These are phyloP conservation scores for Acacia concinna DNA, from an alignment of 331 rosid species.

Conservation along the genomic window DNA sequence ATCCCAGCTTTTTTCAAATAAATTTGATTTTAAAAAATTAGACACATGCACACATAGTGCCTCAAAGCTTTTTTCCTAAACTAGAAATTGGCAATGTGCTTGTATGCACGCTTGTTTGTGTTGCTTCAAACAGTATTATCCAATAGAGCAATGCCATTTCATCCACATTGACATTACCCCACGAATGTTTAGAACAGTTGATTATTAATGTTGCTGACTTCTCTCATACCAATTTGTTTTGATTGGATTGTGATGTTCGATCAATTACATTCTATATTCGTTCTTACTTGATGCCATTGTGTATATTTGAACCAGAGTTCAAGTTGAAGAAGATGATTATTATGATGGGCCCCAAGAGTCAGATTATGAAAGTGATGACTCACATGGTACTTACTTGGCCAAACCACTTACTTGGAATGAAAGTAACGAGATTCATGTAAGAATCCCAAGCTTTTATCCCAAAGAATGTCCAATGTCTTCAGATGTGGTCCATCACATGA, in stretches of 20 bases:
- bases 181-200: conserved; percentile 14
- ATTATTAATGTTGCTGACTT: conserved; percentile 15
- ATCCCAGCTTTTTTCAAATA: too few relatives aligned
- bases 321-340: conserved; percentile 78
- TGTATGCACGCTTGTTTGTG: too few relatives aligned
- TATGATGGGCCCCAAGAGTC: conserved; percentile 67
- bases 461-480: too few relatives aligned
- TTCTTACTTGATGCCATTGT: conserved; percentile 24
- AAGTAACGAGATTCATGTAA: too few relatives aligned
- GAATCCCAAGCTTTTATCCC: too few relatives aligned
- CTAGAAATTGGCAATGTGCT: too few relatives aligned
- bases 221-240: too few relatives aligned
- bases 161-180: not conserved
- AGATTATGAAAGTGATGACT: conserved; percentile 73
- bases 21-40: too few relatives aligned
- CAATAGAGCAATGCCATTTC: conserved; percentile 10
- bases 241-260: conserved; percentile 56
- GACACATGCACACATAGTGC: too few relatives aligned
- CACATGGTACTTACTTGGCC: conserved; percentile 62
- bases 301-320: conserved; percentile 53
- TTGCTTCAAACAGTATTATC: not conserved
- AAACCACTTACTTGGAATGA: too few relatives aligned
- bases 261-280: conserved; percentile 13
- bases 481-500: too few relatives aligned
- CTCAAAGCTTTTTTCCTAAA: too few relatives aligned